Evolutionary conservation across 805 yeast genomes (phyloP).

Genomic region (Hanseniaspora lindneri): DNA sequence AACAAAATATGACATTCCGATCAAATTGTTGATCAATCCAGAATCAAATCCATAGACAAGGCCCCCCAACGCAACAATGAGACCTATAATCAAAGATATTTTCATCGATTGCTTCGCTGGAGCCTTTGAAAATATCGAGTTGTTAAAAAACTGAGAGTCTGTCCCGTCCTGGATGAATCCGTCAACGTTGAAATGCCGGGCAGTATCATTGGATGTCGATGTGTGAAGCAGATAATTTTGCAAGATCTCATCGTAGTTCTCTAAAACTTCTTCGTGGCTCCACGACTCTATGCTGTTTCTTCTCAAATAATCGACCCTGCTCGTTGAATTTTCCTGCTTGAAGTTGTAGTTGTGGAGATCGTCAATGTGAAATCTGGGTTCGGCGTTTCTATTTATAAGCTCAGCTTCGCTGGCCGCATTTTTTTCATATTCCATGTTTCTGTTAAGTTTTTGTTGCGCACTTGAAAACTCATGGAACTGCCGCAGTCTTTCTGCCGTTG

Average conservation of each 20-base stretch:
- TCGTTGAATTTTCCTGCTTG: not conserved
- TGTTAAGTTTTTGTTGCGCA: not conserved
- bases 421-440: too few relatives aligned
- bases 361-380: conserved; percentile 7
- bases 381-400: not conserved
- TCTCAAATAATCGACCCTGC: not conserved
- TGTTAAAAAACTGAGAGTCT: conserved; percentile 11
- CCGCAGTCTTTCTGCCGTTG: conserved; percentile 11
- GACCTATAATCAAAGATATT: conserved; percentile 62
- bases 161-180: not conserved
- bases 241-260: conserved; percentile 13
- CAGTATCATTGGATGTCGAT: not conserved
- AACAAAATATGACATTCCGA: conserved; percentile 63
- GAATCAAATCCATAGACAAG: conserved; percentile 84
- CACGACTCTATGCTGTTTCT: conserved; percentile 2
- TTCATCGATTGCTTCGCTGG: conserved; percentile 38
- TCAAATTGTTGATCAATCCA: conserved; percentile 65
- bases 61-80: conserved; percentile 83
- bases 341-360: conserved; percentile 13
- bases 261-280: conserved; percentile 11
- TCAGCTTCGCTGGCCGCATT: not conserved
- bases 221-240: conserved; percentile 9
- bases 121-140: conserved; percentile 23
- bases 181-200: not conserved
- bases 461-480: conserved; percentile 13